Base-by-base conservation (phyloP, 192 early-diverging fungal species). In the Entomortierella beljakovae region DNA sequence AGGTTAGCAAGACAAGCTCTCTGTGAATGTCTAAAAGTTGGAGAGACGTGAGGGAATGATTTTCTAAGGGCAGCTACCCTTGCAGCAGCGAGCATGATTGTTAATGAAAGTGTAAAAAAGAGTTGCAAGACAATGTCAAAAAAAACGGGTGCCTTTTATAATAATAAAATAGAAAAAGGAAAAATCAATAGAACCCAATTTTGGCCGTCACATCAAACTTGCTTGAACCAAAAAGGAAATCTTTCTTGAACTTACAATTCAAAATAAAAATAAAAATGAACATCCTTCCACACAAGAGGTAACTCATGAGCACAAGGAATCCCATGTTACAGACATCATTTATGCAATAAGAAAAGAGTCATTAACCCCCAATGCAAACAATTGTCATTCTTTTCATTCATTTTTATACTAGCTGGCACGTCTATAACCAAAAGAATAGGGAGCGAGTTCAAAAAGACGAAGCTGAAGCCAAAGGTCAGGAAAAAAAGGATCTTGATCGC, bases 241-340 rank as follows among this genome's bases (percentile, higher is more conserved):
- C 50, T 33, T 62, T 25, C 50, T 33, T 32, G n/a, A 7, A 22
- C 66, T 23, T 23, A 34, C n/a, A 8, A 35, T n/a, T n/a, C n/a
- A n/a, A n/a, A n/a, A n/a, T n/a, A n/a, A n/a, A n/a, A n/a, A n/a
- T 23, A 33, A 10, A 13, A 4, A 88, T 90, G 81, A 91, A 91
- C 62, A 89, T 91, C 64, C 73, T 91, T 26, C 90, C 76, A 25
- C 90, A 91, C 64, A 91, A 91, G 70, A 91, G 90, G 90, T 88
- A 77, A 1, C 2, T 16, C 2, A 33, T 32, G n/a, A n/a, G n/a
- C n/a, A n/a, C n/a, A n/a, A n/a, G n/a, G n/a, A n/a, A n/a, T n/a
- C n/a, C n/a, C n/a, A n/a, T n/a, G n/a, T n/a, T n/a, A n/a, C n/a
- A n/a, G n/a, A n/a, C n/a, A n/a, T n/a, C n/a, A n/a, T n/a, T n/a